Evolutionary conservation across 305 asterid species (phyloP), one percentile per base, ranked within the genome.

Genomic region (Fraxinus ornus): DNA sequence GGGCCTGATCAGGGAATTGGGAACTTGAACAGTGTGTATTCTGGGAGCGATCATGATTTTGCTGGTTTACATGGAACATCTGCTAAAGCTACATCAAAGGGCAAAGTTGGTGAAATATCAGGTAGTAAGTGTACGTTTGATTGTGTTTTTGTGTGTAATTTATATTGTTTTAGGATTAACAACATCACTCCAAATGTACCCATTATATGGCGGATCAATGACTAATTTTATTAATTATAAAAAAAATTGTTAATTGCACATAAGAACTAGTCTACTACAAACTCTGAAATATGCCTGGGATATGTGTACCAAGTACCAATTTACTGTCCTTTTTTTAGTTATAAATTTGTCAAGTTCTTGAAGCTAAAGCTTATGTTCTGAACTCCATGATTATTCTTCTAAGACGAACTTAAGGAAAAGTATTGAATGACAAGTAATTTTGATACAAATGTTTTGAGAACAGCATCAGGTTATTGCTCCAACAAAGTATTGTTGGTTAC

Each of bases 21-120:
- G 79, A 33, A 49, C 39, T 52, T 70, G 57, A 39, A 26, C 15
- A 33, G 39, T 19, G 44, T 32, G 3, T 35, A 44, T 62, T 36
- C 2, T 7, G 76, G 60, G 30, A 36, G 77, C 12, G 76, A 21
- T 44, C 77, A 39, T 36, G 68, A 64, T 37, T 21, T 68, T 79
- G 77, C 24, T 73, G 83, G 83, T 33, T 80, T 55, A 57, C 28
- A 13, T 57, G 83, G 36, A 72, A 49, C 55, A 17, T 55, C 66
- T 55, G 66, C 24, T 17, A 19, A n/a, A 19, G 66, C 66, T n/a
- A n/a, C 66, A 71, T 28, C 83, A 72, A 41, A 52, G 76, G 21
- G 66, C 28, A 19, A 32, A 35, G 24, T 6, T 1, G 84, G 22
- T 37, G 80, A 41, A 60, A 15, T 24, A 4, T 26, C 84, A 81